Percentiles rank a stretch among this genome's conserved stretches.
phyloP scores from a whole-genome alignment of 2,329 filamentous ascomycete species.

The Nigrospora osmanthi region DNA sequence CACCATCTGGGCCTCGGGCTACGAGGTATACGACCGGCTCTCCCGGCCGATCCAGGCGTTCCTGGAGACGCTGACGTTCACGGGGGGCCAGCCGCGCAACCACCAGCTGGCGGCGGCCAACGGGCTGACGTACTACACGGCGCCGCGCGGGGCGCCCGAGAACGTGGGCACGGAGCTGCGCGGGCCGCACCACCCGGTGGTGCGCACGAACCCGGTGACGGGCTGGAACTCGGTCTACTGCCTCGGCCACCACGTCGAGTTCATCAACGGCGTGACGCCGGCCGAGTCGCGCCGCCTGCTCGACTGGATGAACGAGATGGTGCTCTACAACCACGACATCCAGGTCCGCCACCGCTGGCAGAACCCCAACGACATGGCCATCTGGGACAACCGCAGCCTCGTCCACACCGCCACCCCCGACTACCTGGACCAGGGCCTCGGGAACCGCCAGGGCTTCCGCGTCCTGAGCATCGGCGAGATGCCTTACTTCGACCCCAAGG shows the following conservation, averaged over 20 bases:
- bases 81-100: constrained; percentile 30
- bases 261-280: constrained; percentile 34
- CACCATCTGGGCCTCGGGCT: constrained; percentile 56
- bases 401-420: constrained; percentile 54
- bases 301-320: constrained; percentile 28
- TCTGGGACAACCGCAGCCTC: constrained; percentile 54
- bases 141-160: constrained; percentile 23
- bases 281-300: constrained; percentile 33
- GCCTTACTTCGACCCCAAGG: constrained; percentile 44
- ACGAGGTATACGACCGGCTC: constrained; percentile 49
- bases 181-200: constrained; percentile 45
- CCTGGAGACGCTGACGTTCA: constrained; percentile 36
- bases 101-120: constrained; percentile 23
- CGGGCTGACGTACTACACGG: constrained; percentile 22
- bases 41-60: constrained; percentile 40
- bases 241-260: constrained; percentile 30
- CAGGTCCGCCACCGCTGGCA: constrained; percentile 38
- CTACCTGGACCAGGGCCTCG: constrained; percentile 32
- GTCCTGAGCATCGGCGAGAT: constrained; percentile 47
- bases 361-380: constrained; percentile 36
- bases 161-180: constrained; percentile 41
- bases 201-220: constrained; percentile 54
- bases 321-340: constrained; percentile 40
- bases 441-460: constrained; percentile 40
- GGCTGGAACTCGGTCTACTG: constrained; percentile 46